Evolutionary conservation across 2,329 filamentous ascomycete genomes (phyloP), one percentile per base, ranked within the genome.

Genomic region (Aspergillus sp.): DNA sequence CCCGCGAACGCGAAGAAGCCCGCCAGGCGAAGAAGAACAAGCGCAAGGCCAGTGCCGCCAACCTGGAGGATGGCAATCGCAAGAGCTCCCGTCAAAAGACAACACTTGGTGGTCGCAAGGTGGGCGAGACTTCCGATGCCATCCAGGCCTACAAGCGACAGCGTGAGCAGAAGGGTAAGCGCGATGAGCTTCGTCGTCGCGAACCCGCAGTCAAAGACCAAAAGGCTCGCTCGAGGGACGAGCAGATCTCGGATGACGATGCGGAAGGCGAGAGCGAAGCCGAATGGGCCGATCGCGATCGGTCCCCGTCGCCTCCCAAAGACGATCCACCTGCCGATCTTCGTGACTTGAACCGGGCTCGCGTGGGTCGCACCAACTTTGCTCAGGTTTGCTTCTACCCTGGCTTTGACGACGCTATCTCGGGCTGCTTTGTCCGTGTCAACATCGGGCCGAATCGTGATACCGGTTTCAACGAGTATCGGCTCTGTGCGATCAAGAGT

Each of bases 331-430:
- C 87, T 26, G 87, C 90, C 2, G 87, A 90, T 39, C 80, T 96
- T 20, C 84, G 84, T n/a, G 92, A 98, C 73, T 87, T 94, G 65
- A 90, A 98, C 71, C 87, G 91, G 54, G 86, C 94, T 55, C 87
- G 92, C 58, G 85, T 99, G 59, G 91, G 93, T 53, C 87, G 95
- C 63, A 90, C 86, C 66, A 90, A 92, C 70, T 96, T 99, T 74
- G 89, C 90, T 6, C 87, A 94, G 70, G 90, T 96, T 57, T 97
- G 92, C 82, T 96, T 96, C 79, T 94, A 93, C 67, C 95, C 95
- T 11, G 89, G 89, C 4, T 97, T 99, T 66, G 90, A 96, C 57
- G 80, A 90, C 9, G 84, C 90, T 31, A 90, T 97, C 69, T 86
- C 82, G 16, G 92, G 92, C 54, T 96, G 92, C 75, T 99, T 90